Conservation (phyloP, 371 early-diverging fungal species). For the Parasitella parasitica region DNA sequence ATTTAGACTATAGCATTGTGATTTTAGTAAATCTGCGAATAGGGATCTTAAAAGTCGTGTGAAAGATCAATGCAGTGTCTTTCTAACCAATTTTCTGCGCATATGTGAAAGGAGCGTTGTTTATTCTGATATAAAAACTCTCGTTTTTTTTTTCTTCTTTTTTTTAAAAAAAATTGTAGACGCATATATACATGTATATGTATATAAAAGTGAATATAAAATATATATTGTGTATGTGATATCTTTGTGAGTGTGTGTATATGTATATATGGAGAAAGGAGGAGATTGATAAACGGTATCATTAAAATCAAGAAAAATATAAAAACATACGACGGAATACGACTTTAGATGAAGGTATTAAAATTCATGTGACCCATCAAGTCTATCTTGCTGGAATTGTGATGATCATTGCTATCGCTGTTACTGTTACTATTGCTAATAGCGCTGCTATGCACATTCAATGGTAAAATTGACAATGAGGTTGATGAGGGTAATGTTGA, state of each 20-base stretch:
- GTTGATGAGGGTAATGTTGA: neutral
- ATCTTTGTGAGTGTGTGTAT: neutral
- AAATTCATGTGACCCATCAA: neutral
- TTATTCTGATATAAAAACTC: neutral
- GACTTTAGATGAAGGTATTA: neutral
- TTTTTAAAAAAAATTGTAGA: too few species aligned
- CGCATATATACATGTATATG: too few species aligned
- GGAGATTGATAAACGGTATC: neutral
- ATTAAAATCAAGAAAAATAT: neutral
- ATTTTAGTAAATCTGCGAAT: neutral
- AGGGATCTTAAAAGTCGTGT: neutral
- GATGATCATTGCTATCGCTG: neutral
- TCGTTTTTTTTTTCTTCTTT: neutral
- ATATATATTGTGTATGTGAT: neutral
- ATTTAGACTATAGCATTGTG: neutral
- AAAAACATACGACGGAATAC: neutral
- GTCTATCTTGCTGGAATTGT: neutral
- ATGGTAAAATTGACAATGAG: neutral
- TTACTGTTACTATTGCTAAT: neutral
- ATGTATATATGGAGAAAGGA: too few species aligned
- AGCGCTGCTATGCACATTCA: neutral
- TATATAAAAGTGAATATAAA: too few species aligned
- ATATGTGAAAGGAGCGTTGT: neutral
- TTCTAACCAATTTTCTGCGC: neutral
- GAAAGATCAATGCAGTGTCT: neutral